These are phyloP conservation scores for Moniliophthora roreri DNA, from an alignment of 1,284 basidiomycete species.

Conservation along the genomic window DNA sequence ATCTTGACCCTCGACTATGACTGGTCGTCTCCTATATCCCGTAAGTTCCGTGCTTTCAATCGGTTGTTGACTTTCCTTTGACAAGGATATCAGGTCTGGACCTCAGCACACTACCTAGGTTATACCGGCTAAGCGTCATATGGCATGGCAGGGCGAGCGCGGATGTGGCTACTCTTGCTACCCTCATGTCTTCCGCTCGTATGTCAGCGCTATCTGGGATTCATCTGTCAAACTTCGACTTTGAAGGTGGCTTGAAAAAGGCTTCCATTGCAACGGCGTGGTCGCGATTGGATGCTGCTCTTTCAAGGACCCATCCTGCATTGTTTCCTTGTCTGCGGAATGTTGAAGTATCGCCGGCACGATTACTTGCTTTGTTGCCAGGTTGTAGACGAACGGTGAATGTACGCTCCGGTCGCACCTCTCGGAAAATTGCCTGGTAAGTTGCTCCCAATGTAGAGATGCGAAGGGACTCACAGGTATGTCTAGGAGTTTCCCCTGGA, in stretches of 20 bases:
- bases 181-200: neutral
- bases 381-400: neutral
- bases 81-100: neutral
- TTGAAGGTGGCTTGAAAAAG: neutral
- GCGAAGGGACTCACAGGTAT: too few relatives aligned
- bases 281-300: neutral
- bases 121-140: neutral
- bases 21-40: constrained; percentile 1
- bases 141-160: neutral
- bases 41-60: neutral
- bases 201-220: neutral
- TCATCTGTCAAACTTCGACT: constrained; percentile 1
- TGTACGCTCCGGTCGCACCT: too few relatives aligned
- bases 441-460: too few relatives aligned
- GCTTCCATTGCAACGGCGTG: neutral
- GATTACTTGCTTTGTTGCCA: neutral
- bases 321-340: neutral
- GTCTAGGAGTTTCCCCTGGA: too few relatives aligned
- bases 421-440: too few relatives aligned
- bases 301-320: neutral
- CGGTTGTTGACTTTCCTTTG: neutral
- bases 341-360: neutral
- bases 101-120: neutral
- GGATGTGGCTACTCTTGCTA: neutral
- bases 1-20: neutral